A percentile compares a stretch with the other conserved stretches of the same genome.
These are phyloP conservation scores for Candida berthetii DNA, from an alignment of 805 yeast species.

Conservation along the genomic window DNA sequence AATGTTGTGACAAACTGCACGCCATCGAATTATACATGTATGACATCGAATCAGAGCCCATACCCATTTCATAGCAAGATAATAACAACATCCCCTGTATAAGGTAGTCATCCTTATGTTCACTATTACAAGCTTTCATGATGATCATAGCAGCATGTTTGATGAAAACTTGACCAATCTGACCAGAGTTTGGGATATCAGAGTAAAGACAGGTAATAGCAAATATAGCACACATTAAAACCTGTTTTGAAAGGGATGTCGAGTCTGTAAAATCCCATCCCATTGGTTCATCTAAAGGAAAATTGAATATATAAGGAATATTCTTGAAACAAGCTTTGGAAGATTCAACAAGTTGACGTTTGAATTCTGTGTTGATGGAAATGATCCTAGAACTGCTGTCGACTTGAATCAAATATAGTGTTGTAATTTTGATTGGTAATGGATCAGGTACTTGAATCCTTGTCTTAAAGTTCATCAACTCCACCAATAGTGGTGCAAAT, in stretches of 20 bases:
- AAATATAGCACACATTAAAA: not conserved
- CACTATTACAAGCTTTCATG: not conserved
- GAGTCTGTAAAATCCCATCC: not conserved
- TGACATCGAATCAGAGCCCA: constrained; percentile 21
- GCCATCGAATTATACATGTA: constrained; percentile 21
- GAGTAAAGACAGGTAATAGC: not conserved
- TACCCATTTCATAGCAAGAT: constrained; percentile 21
- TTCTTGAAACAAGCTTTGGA: not conserved
- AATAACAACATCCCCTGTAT: constrained; percentile 16
- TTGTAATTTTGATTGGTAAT: no score
- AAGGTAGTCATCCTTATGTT: constrained; percentile 11
- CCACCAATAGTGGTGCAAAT: not conserved
- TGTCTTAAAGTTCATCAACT: not conserved
- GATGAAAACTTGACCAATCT: not conserved
- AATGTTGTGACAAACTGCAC: constrained; percentile 20
- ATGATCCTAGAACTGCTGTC: not conserved
- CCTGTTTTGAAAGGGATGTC: not conserved
- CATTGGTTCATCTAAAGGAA: not conserved
- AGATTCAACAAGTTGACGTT: not conserved
- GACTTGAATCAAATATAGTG: not conserved
- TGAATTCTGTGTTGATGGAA: not conserved
- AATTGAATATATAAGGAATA: not conserved
- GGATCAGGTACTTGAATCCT: not conserved
- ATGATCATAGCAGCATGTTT: not conserved
- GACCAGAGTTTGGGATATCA: not conserved